Base-by-base conservation (phyloP, 768 basidiomycete genomes). In the Cubamyces sp. region DNA sequence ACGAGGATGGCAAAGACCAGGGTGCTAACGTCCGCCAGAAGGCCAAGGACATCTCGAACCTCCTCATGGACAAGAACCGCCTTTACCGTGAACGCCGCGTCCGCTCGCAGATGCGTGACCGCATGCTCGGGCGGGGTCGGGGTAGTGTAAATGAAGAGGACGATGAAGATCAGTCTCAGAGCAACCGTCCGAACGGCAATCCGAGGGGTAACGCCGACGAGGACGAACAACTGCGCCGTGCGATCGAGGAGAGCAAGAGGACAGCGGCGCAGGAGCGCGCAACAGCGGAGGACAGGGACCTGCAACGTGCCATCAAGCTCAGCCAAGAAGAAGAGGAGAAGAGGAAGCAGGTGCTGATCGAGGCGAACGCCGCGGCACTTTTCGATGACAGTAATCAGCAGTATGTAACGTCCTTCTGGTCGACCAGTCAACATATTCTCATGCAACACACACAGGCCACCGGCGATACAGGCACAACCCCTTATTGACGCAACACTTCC, bases 21-120 rank as follows among this genome's bases (percentile, higher is more conserved):
- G 96, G 96, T 25, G 92, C 92, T 16, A 97, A 97, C 74, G 92
- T 95, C 18, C 87, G 93, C n/a, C 88, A 91, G 71, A 93, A 94
- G 74, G 96, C 96, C 2, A 97, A 96, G 74, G 96, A 97, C 68
- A 96, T 98, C 74, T 93, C 94, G 37, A 94, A 92, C 72, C 83
- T 98, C 11, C 81, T 98, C 19, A 80, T 86, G 71, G 95, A 98
- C 73, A 87, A 95, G 56, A 76, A 78, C 0, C 84, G 92, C 4
- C 82, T 98, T 42, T 81, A 90, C 11, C 86, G 89, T 60, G 92
- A 94, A 72, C 85, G 96, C 25, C 81, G 86, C 12, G 81, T 83
- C 34, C 82, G 93, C 46, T 91, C 92, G 5, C 81, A 82, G 40
- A 98, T 98, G 95, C 85, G 91, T 40, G 91, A 96, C 76, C 86